A percentile compares a stretch with the other conserved stretches of the same genome.
Evolutionary conservation across 495 filamentous ascomycete genomes (phyloP).

Genomic region (Annulohypoxylon nitens): DNA sequence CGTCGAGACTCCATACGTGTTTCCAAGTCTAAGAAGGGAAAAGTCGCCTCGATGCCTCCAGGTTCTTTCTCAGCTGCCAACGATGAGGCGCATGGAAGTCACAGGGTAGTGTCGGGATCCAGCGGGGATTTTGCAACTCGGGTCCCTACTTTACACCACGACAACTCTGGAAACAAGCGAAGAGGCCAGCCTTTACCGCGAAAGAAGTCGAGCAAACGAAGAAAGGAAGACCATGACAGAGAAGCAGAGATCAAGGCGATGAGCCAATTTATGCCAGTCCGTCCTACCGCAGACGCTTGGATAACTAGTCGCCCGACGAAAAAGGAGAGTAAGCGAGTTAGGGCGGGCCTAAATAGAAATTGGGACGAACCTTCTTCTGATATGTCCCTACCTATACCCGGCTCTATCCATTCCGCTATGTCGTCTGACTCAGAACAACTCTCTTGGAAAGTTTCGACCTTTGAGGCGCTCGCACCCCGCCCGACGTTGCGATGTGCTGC

Average conservation of each 20-base stretch:
- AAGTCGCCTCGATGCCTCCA: conserved; percentile 50
- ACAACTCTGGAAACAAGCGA: conserved; percentile 61
- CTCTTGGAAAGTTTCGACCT: conserved; percentile 77
- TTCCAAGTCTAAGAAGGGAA: conserved; percentile 48
- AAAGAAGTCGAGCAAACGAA: conserved; percentile 82
- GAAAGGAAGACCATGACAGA: conserved; percentile 76
- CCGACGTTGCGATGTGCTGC: conserved; percentile 82
- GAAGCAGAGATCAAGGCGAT: conserved; percentile 91
- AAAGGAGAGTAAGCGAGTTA: conserved; percentile 73
- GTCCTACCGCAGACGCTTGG: conserved; percentile 67
- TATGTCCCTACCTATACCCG: conserved; percentile 76
- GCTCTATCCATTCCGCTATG: conserved; percentile 79
- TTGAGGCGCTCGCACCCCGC: conserved; percentile 81
- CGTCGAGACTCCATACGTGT: conserved; percentile 62
- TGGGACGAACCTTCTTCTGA: conserved; percentile 76
- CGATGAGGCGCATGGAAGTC: conserved; percentile 35
- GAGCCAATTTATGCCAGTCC: conserved; percentile 75
- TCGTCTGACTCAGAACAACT: conserved; percentile 79
- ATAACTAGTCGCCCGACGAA: conserved; percentile 65
- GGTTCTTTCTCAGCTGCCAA: conserved; percentile 11
- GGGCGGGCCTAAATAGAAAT: conserved; percentile 64
- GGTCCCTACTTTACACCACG: conserved; percentile 72
- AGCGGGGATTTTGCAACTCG: conserved; percentile 57
- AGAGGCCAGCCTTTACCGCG: conserved; percentile 69
- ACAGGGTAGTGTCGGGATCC: conserved; percentile 46